Conservation (phyloP, 306 rosid species). For the Erythrophleum fordii region DNA sequence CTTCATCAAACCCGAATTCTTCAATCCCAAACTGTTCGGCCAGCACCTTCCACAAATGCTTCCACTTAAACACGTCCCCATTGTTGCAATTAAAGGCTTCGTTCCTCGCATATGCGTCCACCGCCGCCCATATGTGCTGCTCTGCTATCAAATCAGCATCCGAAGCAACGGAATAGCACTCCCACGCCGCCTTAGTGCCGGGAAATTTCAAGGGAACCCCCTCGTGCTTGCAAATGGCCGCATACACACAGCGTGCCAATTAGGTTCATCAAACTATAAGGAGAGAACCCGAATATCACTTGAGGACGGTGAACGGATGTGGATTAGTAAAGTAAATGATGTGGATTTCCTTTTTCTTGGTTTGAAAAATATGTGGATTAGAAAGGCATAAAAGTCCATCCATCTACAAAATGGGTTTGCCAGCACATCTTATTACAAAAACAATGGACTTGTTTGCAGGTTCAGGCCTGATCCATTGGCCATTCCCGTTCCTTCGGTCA, state of each 20-base stretch:
- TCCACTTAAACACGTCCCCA: constrained; percentile 14
- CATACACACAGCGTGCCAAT: constrained; percentile 19
- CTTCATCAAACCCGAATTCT: constrained; percentile 21
- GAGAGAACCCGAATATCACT: not conserved
- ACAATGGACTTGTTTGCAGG: too few species aligned
- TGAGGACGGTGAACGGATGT: constrained; percentile 55
- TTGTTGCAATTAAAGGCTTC: constrained; percentile 18
- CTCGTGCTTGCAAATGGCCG: constrained; percentile 23
- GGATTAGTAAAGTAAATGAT: too few species aligned
- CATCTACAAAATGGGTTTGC: too few species aligned
- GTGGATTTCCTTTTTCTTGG: too few species aligned
- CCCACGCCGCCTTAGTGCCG: constrained; percentile 4
- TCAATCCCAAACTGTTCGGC: constrained; percentile 24
- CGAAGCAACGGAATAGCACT: not conserved
- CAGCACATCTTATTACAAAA: too few species aligned
- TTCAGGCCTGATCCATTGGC: too few species aligned
- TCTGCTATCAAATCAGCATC: constrained; percentile 26
- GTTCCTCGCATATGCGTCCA: constrained; percentile 15
- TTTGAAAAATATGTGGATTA: too few species aligned
- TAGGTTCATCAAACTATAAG: constrained; percentile 17
- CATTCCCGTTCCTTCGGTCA: too few species aligned
- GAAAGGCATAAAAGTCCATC: too few species aligned
- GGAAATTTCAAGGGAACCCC: constrained; percentile 12
- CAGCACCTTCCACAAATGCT: constrained; percentile 23
- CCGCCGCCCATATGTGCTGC: constrained; percentile 15